Conservation (phyloP, 1,284 basidiomycete genomes). For the Xanthoconium separans region DNA sequence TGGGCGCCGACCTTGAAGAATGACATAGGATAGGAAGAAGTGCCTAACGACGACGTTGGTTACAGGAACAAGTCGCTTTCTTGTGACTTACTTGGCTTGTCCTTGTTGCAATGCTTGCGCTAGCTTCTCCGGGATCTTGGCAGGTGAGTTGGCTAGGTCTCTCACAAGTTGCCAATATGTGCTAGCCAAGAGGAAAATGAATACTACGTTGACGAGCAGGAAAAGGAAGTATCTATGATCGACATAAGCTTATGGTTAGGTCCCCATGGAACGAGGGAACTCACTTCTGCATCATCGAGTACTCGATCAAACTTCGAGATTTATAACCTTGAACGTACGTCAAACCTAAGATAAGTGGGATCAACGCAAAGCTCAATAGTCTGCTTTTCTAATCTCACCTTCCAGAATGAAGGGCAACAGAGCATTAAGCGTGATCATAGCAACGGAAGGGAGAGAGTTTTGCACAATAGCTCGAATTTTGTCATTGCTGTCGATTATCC, state of each 20-base stretch:
- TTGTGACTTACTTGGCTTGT: conserved; percentile 53
- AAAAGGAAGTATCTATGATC: conserved; percentile 85
- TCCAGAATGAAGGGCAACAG: conserved; percentile 88
- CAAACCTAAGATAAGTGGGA: conserved; percentile 49
- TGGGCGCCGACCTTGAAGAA: conserved; percentile 73
- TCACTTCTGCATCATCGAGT: conserved; percentile 89
- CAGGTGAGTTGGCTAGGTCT: conserved; percentile 85
- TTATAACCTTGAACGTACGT: conserved; percentile 89
- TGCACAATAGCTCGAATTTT: conserved; percentile 86
- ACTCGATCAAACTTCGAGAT: conserved; percentile 91
- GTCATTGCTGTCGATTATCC: conserved; percentile 76
- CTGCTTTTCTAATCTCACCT: conserved; percentile 45
- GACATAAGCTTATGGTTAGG: conserved; percentile 6
- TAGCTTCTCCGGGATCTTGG: conserved; percentile 87
- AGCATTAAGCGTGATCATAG: conserved; percentile 89
- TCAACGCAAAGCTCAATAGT: neutral
- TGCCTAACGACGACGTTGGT: conserved; percentile 50
- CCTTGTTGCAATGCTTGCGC: conserved; percentile 78
- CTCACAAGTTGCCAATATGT: conserved; percentile 89
- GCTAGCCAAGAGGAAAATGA: conserved; percentile 90
- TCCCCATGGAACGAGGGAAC: conserved; percentile 23
- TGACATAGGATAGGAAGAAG: conserved; percentile 95
- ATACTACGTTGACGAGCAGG: conserved; percentile 91
- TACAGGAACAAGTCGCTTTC: neutral
- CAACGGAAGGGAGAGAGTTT: conserved; percentile 89